Conservation (phyloP, 306 rosid species). For the Purshia tridentata region DNA sequence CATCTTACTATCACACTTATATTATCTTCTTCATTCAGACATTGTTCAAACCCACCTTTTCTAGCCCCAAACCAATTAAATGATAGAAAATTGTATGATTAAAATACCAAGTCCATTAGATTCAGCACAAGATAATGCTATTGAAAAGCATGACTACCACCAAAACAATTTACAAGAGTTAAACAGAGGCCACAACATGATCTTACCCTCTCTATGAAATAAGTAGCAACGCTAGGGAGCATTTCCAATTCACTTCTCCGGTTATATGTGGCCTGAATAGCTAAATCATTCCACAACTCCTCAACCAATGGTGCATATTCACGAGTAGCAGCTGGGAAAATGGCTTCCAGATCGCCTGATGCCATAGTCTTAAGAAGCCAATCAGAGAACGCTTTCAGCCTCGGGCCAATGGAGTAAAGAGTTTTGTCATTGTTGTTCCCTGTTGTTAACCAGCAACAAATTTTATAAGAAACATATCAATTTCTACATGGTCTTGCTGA, state of each 20-base stretch:
- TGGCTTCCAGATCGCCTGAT: conserved; percentile 82
- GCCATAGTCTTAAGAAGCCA: conserved; percentile 97
- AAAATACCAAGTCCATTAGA: conserved; percentile 2
- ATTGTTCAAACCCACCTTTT: background rate
- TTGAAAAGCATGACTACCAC: background rate
- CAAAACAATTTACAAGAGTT: background rate
- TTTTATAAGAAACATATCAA: conserved; percentile 4
- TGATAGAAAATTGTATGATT: background rate
- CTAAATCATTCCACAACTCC: conserved; percentile 88
- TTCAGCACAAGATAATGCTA: background rate
- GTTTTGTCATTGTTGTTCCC: conserved; percentile 49
- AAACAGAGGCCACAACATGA: conserved; percentile 8
- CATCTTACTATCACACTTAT: background rate
- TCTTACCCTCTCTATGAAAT: conserved; percentile 89
- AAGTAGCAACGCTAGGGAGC: conserved; percentile 84
- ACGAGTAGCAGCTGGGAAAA: conserved; percentile 97
- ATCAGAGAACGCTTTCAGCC: conserved; percentile 92
- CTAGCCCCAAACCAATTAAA: background rate
- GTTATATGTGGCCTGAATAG: conserved; percentile 80
- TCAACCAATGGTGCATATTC: conserved; percentile 90
- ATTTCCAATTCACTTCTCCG: conserved; percentile 87
- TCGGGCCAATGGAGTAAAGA: conserved; percentile 76
- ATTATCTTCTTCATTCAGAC: background rate
- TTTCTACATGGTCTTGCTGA: conserved; percentile 1
- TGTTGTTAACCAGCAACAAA: conserved; percentile 33